Conservation (phyloP, 495 filamentous ascomycete species). For the Aspergillus carlsbadensis region DNA sequence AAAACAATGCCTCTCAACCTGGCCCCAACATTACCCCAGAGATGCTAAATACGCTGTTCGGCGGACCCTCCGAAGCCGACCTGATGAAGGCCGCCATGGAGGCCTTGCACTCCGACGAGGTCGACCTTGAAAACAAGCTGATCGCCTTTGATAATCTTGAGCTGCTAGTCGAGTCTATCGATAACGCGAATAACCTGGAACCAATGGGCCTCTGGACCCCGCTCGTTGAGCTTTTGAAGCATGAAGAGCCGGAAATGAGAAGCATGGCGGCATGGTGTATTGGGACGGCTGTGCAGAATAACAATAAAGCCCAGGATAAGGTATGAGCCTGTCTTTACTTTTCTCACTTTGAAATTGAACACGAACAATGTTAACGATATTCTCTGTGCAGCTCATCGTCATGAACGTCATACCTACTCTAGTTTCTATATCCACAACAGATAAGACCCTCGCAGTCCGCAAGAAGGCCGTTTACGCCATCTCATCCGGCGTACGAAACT, state of each 20-base stretch:
- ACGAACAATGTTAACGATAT: constrained; percentile 18
- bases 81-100: constrained; percentile 83
- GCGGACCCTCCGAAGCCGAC: constrained; percentile 81
- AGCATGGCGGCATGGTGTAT: constrained; percentile 88
- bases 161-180: constrained; percentile 83
- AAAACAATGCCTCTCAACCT: constrained; percentile 38
- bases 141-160: constrained; percentile 96
- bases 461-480: constrained; percentile 87
- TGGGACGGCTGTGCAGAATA: constrained; percentile 95
- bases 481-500: constrained; percentile 80
- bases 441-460: constrained; percentile 62
- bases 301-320: constrained; percentile 75
- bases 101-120: constrained; percentile 61
- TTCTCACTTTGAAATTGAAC: too few relatives aligned
- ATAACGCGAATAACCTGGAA: constrained; percentile 93
- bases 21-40: constrained; percentile 56
- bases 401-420: constrained; percentile 69
- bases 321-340: constrained; percentile 40
- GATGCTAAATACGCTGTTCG: constrained; percentile 70
- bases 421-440: constrained; percentile 60
- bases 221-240: constrained; percentile 63
- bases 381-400: constrained; percentile 52
- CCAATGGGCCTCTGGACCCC: constrained; percentile 77
- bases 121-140: constrained; percentile 72
- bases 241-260: constrained; percentile 69